phyloP scores from a whole-genome alignment of 2,329 filamentous ascomycete species.

The Thielaviopsis cerberus region DNA sequence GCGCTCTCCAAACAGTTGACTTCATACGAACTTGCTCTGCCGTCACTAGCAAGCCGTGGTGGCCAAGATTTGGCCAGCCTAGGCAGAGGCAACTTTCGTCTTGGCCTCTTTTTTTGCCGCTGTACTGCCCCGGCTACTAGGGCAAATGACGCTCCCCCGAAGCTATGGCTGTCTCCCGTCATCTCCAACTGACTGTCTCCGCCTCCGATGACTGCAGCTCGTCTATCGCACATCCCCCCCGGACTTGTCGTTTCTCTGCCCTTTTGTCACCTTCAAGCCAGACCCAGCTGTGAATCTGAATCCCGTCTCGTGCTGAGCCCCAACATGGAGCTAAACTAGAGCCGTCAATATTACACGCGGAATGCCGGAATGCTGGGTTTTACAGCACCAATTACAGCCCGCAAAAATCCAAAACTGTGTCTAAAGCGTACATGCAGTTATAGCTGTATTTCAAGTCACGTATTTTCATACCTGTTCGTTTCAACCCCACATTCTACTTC shows the following conservation, averaged over 20 bases:
- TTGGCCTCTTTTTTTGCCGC: neutral
- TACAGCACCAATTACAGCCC: neutral
- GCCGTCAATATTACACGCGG: neutral
- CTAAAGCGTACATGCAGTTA: neutral
- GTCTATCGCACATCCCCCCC: too few species aligned
- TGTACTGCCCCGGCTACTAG: neutral
- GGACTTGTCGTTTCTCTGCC: too few species aligned
- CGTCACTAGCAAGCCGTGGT: too few species aligned
- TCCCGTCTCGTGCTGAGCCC: neutral
- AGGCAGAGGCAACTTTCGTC: too few species aligned
- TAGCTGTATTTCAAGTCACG: too few species aligned
- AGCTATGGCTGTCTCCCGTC: neutral
- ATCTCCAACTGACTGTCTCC: neutral
- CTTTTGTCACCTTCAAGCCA: too few species aligned
- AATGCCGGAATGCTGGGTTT: neutral
- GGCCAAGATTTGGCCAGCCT: too few species aligned
- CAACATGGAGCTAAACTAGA: neutral
- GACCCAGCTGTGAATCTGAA: too few species aligned
- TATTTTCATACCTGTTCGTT: neutral
- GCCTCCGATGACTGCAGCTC: too few species aligned
- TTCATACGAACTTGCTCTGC: neutral
- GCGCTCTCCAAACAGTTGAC: neutral
- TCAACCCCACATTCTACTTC: neutral
- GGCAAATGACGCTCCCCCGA: neutral
- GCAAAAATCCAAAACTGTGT: neutral